Percentiles rank a stretch among this genome's conserved stretches.
Conservation (phyloP, 805 yeast species). For the Kuraishia piskuri region DNA sequence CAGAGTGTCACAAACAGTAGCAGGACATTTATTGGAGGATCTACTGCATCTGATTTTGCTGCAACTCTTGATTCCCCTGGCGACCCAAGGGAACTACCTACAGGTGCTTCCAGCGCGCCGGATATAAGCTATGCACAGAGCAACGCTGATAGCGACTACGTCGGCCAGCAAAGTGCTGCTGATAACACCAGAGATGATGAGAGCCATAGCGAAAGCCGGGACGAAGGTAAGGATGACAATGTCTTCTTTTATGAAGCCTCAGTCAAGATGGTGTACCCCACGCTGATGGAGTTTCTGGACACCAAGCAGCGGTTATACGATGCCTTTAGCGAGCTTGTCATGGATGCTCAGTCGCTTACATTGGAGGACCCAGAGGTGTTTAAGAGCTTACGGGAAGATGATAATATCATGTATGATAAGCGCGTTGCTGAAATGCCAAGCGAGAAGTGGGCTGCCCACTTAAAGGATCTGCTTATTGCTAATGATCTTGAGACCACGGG, state of each 20-base stretch:
- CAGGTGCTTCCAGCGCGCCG: not conserved
- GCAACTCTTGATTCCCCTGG: not conserved
- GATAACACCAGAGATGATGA: not conserved
- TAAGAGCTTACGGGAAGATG: constrained; percentile 51
- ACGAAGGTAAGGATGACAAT: constrained; percentile 6
- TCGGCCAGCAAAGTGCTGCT: not conserved
- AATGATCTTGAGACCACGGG: not conserved
- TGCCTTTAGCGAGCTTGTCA: constrained; percentile 43
- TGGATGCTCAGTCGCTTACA: constrained; percentile 64
- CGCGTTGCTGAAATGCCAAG: constrained; percentile 29
- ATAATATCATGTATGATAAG: constrained; percentile 32
- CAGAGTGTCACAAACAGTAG: not conserved
- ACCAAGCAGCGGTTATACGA: constrained; percentile 68
- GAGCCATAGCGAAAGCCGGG: not conserved
- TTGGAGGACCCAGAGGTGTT: constrained; percentile 71
- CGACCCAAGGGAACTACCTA: not conserved
- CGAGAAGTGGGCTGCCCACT: constrained; percentile 39
- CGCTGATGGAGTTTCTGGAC: constrained; percentile 63
- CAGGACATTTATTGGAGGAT: not conserved
- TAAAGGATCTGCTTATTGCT: constrained; percentile 35
- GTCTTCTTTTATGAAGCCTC: constrained; percentile 24
- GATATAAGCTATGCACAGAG: not conserved
- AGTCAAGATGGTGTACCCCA: constrained; percentile 28
- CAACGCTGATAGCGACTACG: not conserved
- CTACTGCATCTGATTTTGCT: not conserved